These are phyloP conservation scores for Xylariaceae sp. DNA, from an alignment of 2,329 filamentous ascomycete species.

Conservation along the genomic window DNA sequence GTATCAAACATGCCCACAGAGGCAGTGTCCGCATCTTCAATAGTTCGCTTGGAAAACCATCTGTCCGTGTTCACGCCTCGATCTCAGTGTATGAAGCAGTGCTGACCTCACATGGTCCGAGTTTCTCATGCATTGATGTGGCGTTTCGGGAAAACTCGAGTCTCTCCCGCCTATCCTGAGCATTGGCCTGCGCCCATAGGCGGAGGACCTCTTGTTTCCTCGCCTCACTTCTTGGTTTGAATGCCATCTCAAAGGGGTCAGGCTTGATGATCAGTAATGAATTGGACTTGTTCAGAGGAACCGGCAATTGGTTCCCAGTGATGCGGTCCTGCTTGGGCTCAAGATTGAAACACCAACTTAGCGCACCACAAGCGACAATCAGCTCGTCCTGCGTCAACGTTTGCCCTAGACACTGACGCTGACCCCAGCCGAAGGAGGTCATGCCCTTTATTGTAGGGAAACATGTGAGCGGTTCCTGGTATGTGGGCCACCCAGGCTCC, in stretches of 20 bases:
- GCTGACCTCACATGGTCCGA: too few species aligned
- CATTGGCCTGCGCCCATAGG: conserved; percentile 35
- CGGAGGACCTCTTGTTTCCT: conserved; percentile 36
- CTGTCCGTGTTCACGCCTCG: too few species aligned
- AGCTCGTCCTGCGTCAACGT: conserved; percentile 41
- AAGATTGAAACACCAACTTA: conserved; percentile 42
- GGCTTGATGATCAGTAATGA: conserved; percentile 56
- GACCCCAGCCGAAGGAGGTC: conserved; percentile 52
- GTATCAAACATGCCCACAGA: too few species aligned
- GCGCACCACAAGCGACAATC: conserved; percentile 46
- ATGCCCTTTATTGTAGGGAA: conserved; percentile 51
- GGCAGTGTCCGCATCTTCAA: too few species aligned
- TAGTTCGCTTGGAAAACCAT: too few species aligned
- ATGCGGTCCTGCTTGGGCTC: conserved; percentile 40
- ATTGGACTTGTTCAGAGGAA: conserved; percentile 47
- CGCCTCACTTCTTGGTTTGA: conserved; percentile 44
- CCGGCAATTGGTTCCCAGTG: conserved; percentile 38
- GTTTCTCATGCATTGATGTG: too few species aligned
- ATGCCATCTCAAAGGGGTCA: conserved; percentile 51
- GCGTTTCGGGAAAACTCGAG: too few species aligned
- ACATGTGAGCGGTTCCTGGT: conserved; percentile 45
- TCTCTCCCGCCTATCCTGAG: conserved; percentile 21
- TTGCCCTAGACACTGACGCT: conserved; percentile 39
- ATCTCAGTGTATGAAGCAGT: too few species aligned
- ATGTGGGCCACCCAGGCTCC: conserved; percentile 48